These are phyloP conservation scores for Penicillium sp. DNA, from an alignment of 2,329 filamentous ascomycete species.

Conservation along the genomic window DNA sequence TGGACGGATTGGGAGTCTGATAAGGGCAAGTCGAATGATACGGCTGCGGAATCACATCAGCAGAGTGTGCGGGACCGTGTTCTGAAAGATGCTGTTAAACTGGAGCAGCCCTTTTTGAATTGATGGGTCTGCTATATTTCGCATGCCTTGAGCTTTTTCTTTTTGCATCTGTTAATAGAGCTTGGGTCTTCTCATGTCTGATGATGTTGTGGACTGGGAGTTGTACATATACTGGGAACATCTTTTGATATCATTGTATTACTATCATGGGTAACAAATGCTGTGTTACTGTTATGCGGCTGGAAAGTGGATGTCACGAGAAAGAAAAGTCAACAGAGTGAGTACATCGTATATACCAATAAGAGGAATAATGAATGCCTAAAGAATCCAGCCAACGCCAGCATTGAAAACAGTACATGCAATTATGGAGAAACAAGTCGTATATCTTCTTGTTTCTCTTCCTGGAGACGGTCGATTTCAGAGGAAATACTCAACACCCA, in stretches of 20 bases:
- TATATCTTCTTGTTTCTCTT: slow-evolving; percentile 50
- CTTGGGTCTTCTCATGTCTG: background rate
- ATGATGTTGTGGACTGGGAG: background rate
- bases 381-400: slow-evolving; percentile 1
- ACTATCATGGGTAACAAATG: slow-evolving; percentile 11
- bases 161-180: slow-evolving; percentile 8
- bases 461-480: slow-evolving; percentile 62
- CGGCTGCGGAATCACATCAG: slow-evolving; percentile 33
- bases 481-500: slow-evolving; percentile 66
- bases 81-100: slow-evolving; percentile 38
- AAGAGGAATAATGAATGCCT: slow-evolving; percentile 3
- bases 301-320: background rate
- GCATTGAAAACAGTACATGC: background rate
- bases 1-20: slow-evolving; percentile 42
- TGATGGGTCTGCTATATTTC: background rate
- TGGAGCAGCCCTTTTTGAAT: slow-evolving; percentile 32
- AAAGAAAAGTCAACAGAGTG: background rate
- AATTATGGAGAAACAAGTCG: slow-evolving; percentile 39
- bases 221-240: slow-evolving; percentile 14
- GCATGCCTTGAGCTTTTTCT: background rate
- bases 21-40: slow-evolving; percentile 7
- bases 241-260: slow-evolving; percentile 18
- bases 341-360: background rate
- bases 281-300: background rate
- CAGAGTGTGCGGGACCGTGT: slow-evolving; percentile 37